These are phyloP conservation scores for Ophiocordyceps polyrhachis-furcata DNA, from an alignment of 2,329 filamentous ascomycete genomes.

Conservation along the genomic window DNA sequence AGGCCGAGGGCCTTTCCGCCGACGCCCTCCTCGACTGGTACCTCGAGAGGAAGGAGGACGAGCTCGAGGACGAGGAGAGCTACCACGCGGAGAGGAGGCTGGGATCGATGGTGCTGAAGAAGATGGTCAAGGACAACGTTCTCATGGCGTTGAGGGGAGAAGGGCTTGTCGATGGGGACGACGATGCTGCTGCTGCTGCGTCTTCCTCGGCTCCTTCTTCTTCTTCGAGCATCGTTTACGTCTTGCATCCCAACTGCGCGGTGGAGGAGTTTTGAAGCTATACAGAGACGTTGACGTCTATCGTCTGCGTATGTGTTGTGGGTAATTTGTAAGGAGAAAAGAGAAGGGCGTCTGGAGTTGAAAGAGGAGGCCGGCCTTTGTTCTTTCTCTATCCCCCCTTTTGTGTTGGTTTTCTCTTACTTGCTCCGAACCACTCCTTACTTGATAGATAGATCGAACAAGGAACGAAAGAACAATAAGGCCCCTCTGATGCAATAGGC, in stretches of 20 bases:
- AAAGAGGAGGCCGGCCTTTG: too few species aligned
- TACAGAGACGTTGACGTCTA: too few species aligned
- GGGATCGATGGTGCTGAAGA: conserved; percentile 72
- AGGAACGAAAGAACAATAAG: background rate
- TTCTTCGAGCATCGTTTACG: conserved; percentile 43
- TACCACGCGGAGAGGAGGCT: conserved; percentile 56
- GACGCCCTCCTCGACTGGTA: conserved; percentile 78
- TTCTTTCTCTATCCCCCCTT: too few species aligned
- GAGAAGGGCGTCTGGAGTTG: too few species aligned
- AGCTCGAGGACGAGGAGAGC: conserved; percentile 65
- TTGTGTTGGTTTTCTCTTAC: too few species aligned
- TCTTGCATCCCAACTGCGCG: conserved; percentile 85
- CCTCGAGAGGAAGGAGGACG: conserved; percentile 73
- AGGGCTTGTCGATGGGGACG: conserved; percentile 29
- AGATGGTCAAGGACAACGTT: conserved; percentile 91
- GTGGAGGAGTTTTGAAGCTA: conserved; percentile 41
- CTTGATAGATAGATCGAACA: background rate
- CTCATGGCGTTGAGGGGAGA: conserved; percentile 60
- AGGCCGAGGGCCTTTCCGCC: conserved; percentile 62
- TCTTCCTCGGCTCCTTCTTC: conserved; percentile 17
- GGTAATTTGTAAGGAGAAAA: too few species aligned
- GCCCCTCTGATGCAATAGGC: background rate
- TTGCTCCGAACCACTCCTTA: too few species aligned
- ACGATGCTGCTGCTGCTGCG: too few species aligned
- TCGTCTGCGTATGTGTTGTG: too few species aligned